Evolutionary conservation across 83 land plant species (phyloP).

Genomic region (Diphasiastrum complanatum): DNA sequence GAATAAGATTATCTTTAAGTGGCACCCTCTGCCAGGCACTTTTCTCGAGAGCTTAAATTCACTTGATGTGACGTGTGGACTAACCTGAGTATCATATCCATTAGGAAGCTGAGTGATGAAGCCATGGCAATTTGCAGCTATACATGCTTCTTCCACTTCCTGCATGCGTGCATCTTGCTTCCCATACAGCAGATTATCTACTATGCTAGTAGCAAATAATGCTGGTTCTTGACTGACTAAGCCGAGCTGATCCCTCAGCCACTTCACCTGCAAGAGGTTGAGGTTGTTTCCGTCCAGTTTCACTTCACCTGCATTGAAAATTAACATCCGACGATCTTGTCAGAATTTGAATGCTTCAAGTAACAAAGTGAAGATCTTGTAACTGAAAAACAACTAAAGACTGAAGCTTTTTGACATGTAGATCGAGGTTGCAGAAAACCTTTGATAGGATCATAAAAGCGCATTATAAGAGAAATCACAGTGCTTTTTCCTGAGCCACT

Average conservation of each 20-base stretch:
- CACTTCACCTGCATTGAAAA: neutral
- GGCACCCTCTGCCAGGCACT: no score
- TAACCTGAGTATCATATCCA: neutral
- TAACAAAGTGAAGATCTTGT: neutral
- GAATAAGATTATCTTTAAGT: no score
- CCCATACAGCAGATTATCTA: neutral
- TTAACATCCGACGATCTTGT: neutral
- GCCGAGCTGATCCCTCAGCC: neutral
- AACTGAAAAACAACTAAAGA: neutral
- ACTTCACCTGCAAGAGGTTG: neutral
- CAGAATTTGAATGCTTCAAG: neutral
- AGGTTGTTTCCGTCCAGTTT: neutral
- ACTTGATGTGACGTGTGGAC: no score
- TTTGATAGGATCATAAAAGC: neutral
- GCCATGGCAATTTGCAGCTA: neutral
- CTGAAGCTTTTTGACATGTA: neutral
- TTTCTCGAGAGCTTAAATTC: no score
- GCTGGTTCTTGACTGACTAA: neutral
- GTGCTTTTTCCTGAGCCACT: conserved; percentile 1
- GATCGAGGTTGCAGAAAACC: neutral
- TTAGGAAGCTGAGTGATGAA: neutral
- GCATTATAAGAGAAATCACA: neutral
- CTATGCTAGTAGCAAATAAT: neutral
- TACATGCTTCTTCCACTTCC: neutral
- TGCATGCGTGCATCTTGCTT: neutral